Percentiles rank a stretch among this genome's conserved stretches.
Evolutionary conservation across 345 rosid genomes (phyloP).

Genomic region (Luvunga scandens): DNA sequence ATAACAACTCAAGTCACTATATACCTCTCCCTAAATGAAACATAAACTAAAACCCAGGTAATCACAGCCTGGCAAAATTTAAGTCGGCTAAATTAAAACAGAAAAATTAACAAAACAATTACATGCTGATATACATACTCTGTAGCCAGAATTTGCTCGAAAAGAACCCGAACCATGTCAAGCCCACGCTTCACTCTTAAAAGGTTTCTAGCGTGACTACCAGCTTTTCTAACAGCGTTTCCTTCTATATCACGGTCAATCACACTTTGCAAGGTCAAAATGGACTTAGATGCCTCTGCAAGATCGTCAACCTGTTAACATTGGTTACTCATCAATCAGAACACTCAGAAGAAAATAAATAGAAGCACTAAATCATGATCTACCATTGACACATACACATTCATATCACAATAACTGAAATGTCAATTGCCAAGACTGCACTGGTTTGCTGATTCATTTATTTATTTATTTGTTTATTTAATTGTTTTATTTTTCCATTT

Average conservation of each 20-base stretch:
- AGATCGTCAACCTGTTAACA: conserved; percentile 74
- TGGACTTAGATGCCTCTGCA: conserved; percentile 63
- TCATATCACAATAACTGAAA: neutral
- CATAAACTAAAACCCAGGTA: neutral
- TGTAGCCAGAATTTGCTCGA: conserved; percentile 64
- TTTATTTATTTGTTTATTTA: neutral
- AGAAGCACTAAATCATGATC: neutral
- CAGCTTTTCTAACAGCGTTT: conserved; percentile 58
- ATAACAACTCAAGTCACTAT: neutral
- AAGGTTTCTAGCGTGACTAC: conserved; percentile 90
- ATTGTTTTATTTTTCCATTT: neutral
- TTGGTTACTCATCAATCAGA: neutral
- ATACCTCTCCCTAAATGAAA: neutral
- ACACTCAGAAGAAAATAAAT: neutral
- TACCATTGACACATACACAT: neutral
- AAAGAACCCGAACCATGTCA: conserved; percentile 89
- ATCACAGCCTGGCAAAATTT: neutral
- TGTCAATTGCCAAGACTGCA: neutral
- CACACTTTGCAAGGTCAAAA: conserved; percentile 47
- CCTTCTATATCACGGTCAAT: conserved; percentile 56
- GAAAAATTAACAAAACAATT: neutral
- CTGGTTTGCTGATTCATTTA: neutral
- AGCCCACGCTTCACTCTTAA: conserved; percentile 94
- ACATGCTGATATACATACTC: conserved; percentile 44
- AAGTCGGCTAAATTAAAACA: neutral